Evolutionary conservation across 345 rosid genomes (phyloP).

Genomic region (Lumnitzera racemosa): DNA sequence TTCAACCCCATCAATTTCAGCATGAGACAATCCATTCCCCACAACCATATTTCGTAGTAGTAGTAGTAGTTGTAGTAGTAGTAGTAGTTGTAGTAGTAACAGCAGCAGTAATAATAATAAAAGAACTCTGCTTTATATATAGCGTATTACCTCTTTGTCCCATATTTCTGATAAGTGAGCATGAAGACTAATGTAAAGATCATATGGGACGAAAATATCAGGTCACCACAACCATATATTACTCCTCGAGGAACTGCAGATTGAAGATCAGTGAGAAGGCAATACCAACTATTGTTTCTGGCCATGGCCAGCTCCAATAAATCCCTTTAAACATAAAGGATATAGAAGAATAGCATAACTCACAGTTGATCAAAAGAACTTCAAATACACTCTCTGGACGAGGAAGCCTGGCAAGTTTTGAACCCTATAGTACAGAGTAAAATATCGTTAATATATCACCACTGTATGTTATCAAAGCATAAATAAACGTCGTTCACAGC

Average conservation of each 20-base stretch:
- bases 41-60: too few species aligned
- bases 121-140: background rate
- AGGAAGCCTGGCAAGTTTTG: slow-evolving; percentile 77
- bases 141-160: slow-evolving; percentile 61
- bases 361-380: slow-evolving; percentile 72
- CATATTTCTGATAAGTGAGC: slow-evolving; percentile 90
- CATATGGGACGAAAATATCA: slow-evolving; percentile 98
- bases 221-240: slow-evolving; percentile 91
- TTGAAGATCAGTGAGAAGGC: slow-evolving; percentile 17
- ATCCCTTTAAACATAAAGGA: background rate
- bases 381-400: slow-evolving; percentile 59
- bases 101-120: too few species aligned
- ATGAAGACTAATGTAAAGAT: slow-evolving; percentile 93
- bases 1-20: too few species aligned
- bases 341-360: slow-evolving; percentile 16
- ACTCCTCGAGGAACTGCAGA: slow-evolving; percentile 89
- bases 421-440: slow-evolving; percentile 50
- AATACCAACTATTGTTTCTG: background rate
- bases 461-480: background rate
- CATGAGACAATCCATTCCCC: too few species aligned
- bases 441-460: background rate
- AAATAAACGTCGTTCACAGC: background rate
- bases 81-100: too few species aligned
- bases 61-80: too few species aligned
- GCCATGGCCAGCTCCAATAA: too few species aligned